Evolutionary conservation across 1,284 basidiomycete species (phyloP).

Genomic region (Cutaneotrichosporon sp.): DNA sequence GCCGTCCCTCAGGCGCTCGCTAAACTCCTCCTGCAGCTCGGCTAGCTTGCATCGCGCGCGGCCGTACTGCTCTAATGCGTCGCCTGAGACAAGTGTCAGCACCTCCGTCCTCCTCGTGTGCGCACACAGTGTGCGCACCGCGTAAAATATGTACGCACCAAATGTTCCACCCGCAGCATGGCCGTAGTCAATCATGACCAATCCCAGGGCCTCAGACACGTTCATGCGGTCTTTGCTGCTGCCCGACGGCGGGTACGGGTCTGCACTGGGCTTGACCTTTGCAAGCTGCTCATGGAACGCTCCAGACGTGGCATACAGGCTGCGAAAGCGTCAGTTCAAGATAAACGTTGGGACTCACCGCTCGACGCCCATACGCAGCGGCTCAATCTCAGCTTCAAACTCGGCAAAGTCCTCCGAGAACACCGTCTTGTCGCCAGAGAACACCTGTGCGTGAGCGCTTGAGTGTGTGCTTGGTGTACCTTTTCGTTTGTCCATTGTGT

Average conservation of each 20-base stretch:
- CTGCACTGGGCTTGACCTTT: slow-evolving; percentile 41
- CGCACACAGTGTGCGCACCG: background rate
- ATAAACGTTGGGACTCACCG: slow-evolving; percentile 51
- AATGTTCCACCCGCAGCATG: slow-evolving; percentile 70
- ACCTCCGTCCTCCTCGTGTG: too few relatives aligned
- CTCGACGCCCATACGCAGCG: slow-evolving; percentile 59
- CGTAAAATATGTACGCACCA: slow-evolving; percentile 30
- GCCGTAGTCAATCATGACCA: slow-evolving; percentile 79
- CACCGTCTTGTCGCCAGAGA: slow-evolving; percentile 59
- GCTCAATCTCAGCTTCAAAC: slow-evolving; percentile 64
- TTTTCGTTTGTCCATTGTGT: slow-evolving; percentile 48
- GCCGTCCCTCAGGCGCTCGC: slow-evolving; percentile 59
- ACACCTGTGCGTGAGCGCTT: slow-evolving; percentile 50
- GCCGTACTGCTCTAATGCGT: slow-evolving; percentile 66
- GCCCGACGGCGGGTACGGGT: slow-evolving; percentile 40
- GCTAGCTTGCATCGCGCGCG: slow-evolving; percentile 75
- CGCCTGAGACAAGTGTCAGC: slow-evolving; percentile 28
- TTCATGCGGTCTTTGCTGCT: slow-evolving; percentile 49
- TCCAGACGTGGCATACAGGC: slow-evolving; percentile 43
- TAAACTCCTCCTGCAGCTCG: slow-evolving; percentile 26
- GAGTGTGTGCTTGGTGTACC: slow-evolving; percentile 11
- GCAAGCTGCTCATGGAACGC: slow-evolving; percentile 41
- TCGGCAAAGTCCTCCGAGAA: slow-evolving; percentile 62
- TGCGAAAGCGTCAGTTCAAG: background rate
- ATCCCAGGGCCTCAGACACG: slow-evolving; percentile 68